Evolutionary conservation across 2,329 filamentous ascomycete genomes (phyloP).

Genomic region (Daldinia sp.): DNA sequence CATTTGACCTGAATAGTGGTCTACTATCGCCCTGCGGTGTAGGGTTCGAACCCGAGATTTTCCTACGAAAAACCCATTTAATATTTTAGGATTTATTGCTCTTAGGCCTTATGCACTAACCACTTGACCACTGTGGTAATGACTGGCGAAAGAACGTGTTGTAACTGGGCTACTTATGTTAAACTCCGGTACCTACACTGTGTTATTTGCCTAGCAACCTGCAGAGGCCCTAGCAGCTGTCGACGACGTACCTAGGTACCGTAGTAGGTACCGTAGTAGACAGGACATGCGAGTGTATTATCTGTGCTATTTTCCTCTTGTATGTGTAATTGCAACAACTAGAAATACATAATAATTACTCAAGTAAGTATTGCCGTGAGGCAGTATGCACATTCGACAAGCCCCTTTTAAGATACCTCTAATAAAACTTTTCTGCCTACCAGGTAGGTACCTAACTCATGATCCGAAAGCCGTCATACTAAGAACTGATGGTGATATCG

Average conservation of each 20-base stretch:
- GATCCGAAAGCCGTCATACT: too few relatives aligned
- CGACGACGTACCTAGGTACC: background rate
- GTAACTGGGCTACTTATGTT: background rate
- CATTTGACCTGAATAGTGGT: background rate
- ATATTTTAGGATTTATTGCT: background rate
- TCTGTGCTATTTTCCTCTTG: too few relatives aligned
- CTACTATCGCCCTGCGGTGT: background rate
- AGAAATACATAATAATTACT: background rate
- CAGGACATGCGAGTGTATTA: too few relatives aligned
- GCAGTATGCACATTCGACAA: too few relatives aligned
- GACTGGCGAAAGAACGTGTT: background rate
- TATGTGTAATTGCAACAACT: background rate
- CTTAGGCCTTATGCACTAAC: background rate
- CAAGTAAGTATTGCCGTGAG: background rate
- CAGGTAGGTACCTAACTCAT: too few relatives aligned
- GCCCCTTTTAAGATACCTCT: background rate
- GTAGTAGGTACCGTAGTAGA: too few relatives aligned
- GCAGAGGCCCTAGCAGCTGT: background rate
- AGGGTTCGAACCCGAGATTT: background rate
- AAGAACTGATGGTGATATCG: too few relatives aligned
- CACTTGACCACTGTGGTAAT: background rate
- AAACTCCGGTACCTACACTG: background rate
- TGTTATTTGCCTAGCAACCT: background rate
- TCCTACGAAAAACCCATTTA: background rate
- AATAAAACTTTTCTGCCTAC: too few relatives aligned